phyloP scores from a whole-genome alignment of 192 early-diverging fungal species.

The Backusella mclennaniae region DNA sequence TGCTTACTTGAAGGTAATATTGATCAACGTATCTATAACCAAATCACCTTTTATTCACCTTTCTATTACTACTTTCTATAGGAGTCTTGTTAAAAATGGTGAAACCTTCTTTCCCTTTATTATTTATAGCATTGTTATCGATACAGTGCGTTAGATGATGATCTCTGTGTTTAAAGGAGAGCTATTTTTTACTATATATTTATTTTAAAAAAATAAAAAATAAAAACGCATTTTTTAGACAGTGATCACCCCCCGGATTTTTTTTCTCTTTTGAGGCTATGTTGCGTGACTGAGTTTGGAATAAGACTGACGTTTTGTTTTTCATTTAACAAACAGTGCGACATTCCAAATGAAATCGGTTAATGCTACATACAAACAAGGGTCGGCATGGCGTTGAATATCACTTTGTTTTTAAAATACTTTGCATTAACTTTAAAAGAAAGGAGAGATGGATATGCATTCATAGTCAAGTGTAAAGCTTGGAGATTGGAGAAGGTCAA shows the following conservation, averaged over 20 bases:
- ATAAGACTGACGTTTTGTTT: slow-evolving; percentile 5
- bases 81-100: not conserved
- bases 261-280: not conserved
- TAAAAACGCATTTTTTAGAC: not conserved
- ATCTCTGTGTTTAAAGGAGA: not conserved
- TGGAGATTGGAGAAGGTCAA: too few relatives aligned
- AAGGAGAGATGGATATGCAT: too few relatives aligned
- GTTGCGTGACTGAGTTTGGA: not conserved
- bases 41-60: not conserved
- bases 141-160: slow-evolving; percentile 7
- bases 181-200: not conserved
- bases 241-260: not conserved
- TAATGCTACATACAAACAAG: not conserved
- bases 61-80: not conserved
- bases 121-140: slow-evolving; percentile 8
- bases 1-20: slow-evolving; percentile 78
- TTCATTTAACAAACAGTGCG: not conserved
- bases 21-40: not conserved
- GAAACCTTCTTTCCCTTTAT: not conserved
- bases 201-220: not conserved
- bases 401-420: too few relatives aligned
- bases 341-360: not conserved
- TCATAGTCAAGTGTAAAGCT: too few relatives aligned
- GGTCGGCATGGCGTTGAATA: not conserved
- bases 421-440: too few relatives aligned